These are phyloP conservation scores for Lentinula raphanica DNA, from an alignment of 768 basidiomycete species.

Conservation along the genomic window DNA sequence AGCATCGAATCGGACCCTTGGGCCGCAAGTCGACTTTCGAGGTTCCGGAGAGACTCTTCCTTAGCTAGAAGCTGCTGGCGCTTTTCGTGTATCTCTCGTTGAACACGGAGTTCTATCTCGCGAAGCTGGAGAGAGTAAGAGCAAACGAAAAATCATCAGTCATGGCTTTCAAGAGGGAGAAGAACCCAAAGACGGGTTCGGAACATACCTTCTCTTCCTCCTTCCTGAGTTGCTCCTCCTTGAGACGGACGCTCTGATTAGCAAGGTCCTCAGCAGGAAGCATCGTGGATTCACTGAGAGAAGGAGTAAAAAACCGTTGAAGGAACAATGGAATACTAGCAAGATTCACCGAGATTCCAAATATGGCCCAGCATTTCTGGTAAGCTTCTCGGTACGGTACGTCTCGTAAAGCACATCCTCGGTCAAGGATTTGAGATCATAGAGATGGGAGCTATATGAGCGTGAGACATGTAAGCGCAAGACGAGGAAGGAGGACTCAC, in stretches of 20 bases:
- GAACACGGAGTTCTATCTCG: conserved; percentile 81
- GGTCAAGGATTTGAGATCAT: conserved; percentile 78
- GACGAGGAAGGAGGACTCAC: conserved; percentile 28
- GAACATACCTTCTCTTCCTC: conserved; percentile 73
- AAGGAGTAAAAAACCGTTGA: background rate
- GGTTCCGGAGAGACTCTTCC: conserved; percentile 70
- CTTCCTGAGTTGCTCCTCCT: conserved; percentile 84
- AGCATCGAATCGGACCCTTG: conserved; percentile 31
- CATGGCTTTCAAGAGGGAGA: too few species aligned
- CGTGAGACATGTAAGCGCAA: background rate
- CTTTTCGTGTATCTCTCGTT: conserved; percentile 85
- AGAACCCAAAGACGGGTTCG: background rate
- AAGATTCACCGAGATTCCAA: conserved; percentile 45
- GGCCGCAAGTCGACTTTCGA: conserved; percentile 55
- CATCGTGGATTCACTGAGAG: conserved; percentile 57
- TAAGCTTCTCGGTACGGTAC: conserved; percentile 86
- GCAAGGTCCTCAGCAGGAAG: conserved; percentile 77
- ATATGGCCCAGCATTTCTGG: conserved; percentile 48
- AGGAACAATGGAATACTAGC: background rate
- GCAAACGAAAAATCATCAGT: too few species aligned
- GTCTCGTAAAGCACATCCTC: conserved; percentile 85
- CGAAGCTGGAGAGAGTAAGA: conserved; percentile 40
- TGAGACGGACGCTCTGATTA: conserved; percentile 78
- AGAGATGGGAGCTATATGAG: conserved; percentile 61
- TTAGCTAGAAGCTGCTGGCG: conserved; percentile 82